These are phyloP conservation scores for Sclerotinia trifoliorum DNA, from an alignment of 2,329 filamentous ascomycete genomes.

Conservation along the genomic window DNA sequence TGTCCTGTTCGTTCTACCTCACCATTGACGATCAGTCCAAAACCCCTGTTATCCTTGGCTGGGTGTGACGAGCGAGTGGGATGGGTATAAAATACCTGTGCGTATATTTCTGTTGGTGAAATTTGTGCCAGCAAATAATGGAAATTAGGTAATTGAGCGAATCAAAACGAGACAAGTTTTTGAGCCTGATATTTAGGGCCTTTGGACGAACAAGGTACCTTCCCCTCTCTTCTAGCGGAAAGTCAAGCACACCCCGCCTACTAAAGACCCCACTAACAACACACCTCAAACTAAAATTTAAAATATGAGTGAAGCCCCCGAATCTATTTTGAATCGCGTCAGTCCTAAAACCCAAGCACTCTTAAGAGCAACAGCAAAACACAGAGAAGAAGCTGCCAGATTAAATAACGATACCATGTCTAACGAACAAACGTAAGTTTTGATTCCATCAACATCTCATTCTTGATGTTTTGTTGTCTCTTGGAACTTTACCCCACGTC, in stretches of 20 bases:
- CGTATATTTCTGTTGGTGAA: conserved; percentile 9
- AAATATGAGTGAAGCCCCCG: conserved; percentile 30
- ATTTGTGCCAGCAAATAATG: neutral
- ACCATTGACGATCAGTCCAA: conserved; percentile 14
- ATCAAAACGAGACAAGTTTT: neutral
- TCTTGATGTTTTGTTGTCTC: conserved; percentile 2
- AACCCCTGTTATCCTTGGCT: conserved; percentile 2
- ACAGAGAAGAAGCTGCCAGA: conserved; percentile 39
- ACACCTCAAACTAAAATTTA: conserved; percentile 25
- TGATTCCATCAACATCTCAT: neutral
- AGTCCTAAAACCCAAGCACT: conserved; percentile 48
- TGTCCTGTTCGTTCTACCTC: conserved; percentile 25
- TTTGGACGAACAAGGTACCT: neutral
- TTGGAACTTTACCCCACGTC: conserved; percentile 11
- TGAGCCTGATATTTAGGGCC: neutral
- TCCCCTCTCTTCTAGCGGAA: conserved; percentile 7
- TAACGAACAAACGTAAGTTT: conserved; percentile 76
- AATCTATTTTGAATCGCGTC: conserved; percentile 48
- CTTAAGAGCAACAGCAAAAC: conserved; percentile 41
- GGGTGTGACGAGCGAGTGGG: neutral
- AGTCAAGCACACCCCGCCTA: conserved; percentile 20
- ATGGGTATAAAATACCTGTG: neutral
- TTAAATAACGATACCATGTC: conserved; percentile 54
- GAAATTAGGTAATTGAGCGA: neutral
- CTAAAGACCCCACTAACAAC: conserved; percentile 27